A percentile compares a stretch with the other conserved stretches of the same genome.
Evolutionary conservation across 768 basidiomycete species (phyloP).

Genomic region (Phallus indusiatus): DNA sequence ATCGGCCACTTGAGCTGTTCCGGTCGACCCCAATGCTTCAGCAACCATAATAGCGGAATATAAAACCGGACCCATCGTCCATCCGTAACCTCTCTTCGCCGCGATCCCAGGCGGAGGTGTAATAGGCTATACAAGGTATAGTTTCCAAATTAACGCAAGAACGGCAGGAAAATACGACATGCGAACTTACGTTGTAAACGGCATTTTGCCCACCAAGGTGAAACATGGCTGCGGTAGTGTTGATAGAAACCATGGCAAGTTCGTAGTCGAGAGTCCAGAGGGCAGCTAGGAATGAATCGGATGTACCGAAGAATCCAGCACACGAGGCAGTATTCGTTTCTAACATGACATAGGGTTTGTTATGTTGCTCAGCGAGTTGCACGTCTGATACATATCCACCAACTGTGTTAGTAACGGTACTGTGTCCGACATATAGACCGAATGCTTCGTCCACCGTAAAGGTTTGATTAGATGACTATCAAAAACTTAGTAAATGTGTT

Average conservation of each 20-base stretch:
- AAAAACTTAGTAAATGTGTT: neutral
- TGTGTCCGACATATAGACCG: constrained; percentile 50
- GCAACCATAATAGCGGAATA: constrained; percentile 65
- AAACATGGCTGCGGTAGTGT: constrained; percentile 40
- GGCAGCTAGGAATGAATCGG: constrained; percentile 52
- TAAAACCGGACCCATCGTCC: constrained; percentile 68
- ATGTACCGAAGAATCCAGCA: constrained; percentile 39
- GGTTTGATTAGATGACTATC: neutral
- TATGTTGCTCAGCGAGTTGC: constrained; percentile 27
- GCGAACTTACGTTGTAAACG: constrained; percentile 49
- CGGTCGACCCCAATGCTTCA: constrained; percentile 60
- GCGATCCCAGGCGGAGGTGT: constrained; percentile 43
- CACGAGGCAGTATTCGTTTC: constrained; percentile 57
- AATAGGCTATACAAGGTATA: constrained; percentile 18
- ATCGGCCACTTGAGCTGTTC: constrained; percentile 59
- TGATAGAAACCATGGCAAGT: constrained; percentile 45
- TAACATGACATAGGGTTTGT: constrained; percentile 50
- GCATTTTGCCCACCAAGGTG: constrained; percentile 58
- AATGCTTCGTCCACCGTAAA: constrained; percentile 13
- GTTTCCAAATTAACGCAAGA: neutral
- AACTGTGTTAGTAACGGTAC: constrained; percentile 40
- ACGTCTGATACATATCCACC: constrained; percentile 41
- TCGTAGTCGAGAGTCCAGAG: constrained; percentile 58
- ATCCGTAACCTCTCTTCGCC: constrained; percentile 47
- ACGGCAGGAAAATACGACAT: constrained; percentile 27